Evolutionary conservation across 2,329 filamentous ascomycete genomes (phyloP).

Genomic region (Fusarium falciforme): DNA sequence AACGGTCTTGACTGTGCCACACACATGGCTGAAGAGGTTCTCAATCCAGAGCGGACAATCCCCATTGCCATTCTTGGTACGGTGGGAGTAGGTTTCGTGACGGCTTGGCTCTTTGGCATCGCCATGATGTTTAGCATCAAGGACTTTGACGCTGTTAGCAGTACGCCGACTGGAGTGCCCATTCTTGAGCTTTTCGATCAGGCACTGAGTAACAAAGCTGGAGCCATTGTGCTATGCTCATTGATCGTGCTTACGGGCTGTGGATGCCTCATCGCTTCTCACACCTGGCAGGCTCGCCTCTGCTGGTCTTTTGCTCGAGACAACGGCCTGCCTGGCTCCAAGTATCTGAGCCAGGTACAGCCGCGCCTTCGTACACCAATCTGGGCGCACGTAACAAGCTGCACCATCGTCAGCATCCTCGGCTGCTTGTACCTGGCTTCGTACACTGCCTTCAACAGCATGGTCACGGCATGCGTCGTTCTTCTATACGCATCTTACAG

Average conservation of each 20-base stretch:
- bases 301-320: conserved; percentile 11
- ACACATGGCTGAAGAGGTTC: conserved; percentile 22
- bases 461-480: background rate
- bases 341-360: background rate
- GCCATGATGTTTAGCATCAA: conserved; percentile 22
- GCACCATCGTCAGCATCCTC: background rate
- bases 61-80: conserved; percentile 14
- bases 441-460: conserved; percentile 1
- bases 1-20: conserved; percentile 10
- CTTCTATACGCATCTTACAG: background rate
- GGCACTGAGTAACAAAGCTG: background rate
- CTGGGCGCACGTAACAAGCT: background rate
- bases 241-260: background rate
- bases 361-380: background rate
- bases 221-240: background rate
- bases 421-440: conserved; percentile 1
- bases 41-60: background rate
- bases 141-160: background rate
- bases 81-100: conserved; percentile 15
- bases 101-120: conserved; percentile 16
- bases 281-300: conserved; percentile 6
- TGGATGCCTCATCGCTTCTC: background rate
- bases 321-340: background rate
- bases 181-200: background rate
- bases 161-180: background rate